phyloP scores from a whole-genome alignment of 495 filamentous ascomycete genomes.

The Podospora fimiseda region DNA sequence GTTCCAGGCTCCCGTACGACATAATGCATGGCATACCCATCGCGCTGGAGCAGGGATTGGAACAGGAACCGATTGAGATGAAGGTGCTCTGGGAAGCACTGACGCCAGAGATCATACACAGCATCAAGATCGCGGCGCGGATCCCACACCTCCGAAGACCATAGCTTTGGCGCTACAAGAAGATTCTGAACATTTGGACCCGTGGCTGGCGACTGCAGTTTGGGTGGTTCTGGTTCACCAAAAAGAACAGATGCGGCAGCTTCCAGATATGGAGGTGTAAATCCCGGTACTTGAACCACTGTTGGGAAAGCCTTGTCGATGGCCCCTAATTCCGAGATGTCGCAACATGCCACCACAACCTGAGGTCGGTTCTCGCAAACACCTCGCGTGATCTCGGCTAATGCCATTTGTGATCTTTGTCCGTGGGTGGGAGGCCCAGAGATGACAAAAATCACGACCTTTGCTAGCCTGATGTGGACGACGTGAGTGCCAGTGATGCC shows the following conservation, averaged over 20 bases:
- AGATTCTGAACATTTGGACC: conserved; percentile 30
- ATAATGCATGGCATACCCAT: conserved; percentile 58
- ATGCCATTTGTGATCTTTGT: conserved; percentile 35
- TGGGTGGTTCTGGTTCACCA: conserved; percentile 21
- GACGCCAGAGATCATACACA: conserved; percentile 45
- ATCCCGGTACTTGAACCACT: conserved; percentile 42
- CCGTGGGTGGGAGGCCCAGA: conserved; percentile 32
- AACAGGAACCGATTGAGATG: conserved; percentile 39
- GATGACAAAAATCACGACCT: conserved; percentile 49
- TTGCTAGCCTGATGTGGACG: conserved; percentile 52
- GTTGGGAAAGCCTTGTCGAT: conserved; percentile 40
- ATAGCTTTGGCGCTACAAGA: conserved; percentile 34
- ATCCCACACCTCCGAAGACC: conserved; percentile 45
- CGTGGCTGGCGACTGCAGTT: not conserved
- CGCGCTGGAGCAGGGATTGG: conserved; percentile 48
- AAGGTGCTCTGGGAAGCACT: conserved; percentile 41
- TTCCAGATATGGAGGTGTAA: conserved; percentile 45
- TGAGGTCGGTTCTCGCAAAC: conserved; percentile 45
- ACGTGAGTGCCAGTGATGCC: conserved; percentile 55
- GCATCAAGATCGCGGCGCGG: conserved; percentile 33
- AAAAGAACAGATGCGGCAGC: conserved; percentile 51
- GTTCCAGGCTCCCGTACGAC: conserved; percentile 49
- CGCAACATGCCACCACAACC: conserved; percentile 44
- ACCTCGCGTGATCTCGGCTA: conserved; percentile 37
- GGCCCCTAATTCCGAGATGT: conserved; percentile 28